Base-by-base conservation (phyloP, 768 basidiomycete genomes). In the Termitomyces sp. region DNA sequence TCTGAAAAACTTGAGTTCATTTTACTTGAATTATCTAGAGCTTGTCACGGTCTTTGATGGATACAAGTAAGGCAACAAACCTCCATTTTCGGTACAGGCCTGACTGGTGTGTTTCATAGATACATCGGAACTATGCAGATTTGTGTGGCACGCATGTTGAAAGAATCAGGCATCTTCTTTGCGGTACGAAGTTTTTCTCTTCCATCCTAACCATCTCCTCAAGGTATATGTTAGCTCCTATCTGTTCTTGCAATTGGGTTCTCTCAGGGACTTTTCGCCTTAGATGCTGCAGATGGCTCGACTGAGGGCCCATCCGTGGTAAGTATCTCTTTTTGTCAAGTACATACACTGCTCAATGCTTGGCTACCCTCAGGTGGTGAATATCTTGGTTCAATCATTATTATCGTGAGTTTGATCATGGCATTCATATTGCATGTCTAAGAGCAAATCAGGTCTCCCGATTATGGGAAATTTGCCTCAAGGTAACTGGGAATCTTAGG, bases 91-190 rank as follows among this genome's bases (percentile, higher is more conserved):
- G 40, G 32, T 43, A 14, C 0, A 43, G 45, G 48, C 20, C 50
- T 25, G 38, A 61, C 11, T 46, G 15, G 40, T 42, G 51, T 54
- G 51, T 38, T 9, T 11, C 1, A 37, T 9, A 91, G 89, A 68
- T 91, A 91, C 66, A 86, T 98, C 50, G 95, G 95, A 8, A 94
- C 90, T 0, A 87, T 97, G 87, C 94, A 96, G 70, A 94, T 98
- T 34, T 96, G 95, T 63, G 86, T 96, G 2, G 86, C 92, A 20
- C 82, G 94, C 12, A 98, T 98, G 95, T 74, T 98, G 63, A 88
- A 90, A 69, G 94, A 98, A 73, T 95, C 93, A 20, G 88, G 92
- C 3, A 87, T 97, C 52, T 96, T 96, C 77, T 94, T 96, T 73
- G 90, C 90, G 56, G 90, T 96, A 66, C 14, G 14, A 25, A 40